Evolutionary conservation across 2,329 filamentous ascomycete species (phyloP).

Genomic region (Tolypocladium sp.): DNA sequence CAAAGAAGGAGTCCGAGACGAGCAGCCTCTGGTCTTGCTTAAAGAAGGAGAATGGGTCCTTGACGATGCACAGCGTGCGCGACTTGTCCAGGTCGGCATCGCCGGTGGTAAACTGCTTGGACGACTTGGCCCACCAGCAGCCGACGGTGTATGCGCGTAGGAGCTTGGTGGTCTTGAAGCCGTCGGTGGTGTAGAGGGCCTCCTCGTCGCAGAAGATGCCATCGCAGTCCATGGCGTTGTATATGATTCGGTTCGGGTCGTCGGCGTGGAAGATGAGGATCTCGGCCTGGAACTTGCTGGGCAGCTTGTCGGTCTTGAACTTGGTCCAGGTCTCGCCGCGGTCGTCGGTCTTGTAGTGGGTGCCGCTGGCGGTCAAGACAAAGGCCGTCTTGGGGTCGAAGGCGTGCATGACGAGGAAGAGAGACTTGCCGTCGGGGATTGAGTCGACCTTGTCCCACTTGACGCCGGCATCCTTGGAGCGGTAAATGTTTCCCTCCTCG

Average conservation of each 20-base stretch:
- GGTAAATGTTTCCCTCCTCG: slow-evolving; percentile 56
- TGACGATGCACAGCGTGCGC: slow-evolving; percentile 72
- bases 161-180: slow-evolving; percentile 62
- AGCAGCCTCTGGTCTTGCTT: slow-evolving; percentile 69
- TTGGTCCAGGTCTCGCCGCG: slow-evolving; percentile 71
- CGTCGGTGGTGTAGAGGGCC: slow-evolving; percentile 71
- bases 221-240: slow-evolving; percentile 65
- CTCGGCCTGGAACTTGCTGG: slow-evolving; percentile 40
- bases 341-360: slow-evolving; percentile 78
- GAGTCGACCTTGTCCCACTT: slow-evolving; percentile 61
- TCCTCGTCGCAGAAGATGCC: slow-evolving; percentile 55
- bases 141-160: slow-evolving; percentile 62
- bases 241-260: slow-evolving; percentile 78
- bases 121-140: slow-evolving; percentile 82
- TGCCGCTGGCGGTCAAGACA: slow-evolving; percentile 57
- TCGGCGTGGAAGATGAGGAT: slow-evolving; percentile 70
- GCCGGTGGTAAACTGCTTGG: slow-evolving; percentile 63
- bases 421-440: slow-evolving; percentile 53
- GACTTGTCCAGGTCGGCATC: slow-evolving; percentile 55
- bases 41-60: slow-evolving; percentile 60
- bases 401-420: slow-evolving; percentile 64
- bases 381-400: slow-evolving; percentile 74
- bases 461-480: slow-evolving; percentile 72
- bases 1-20: slow-evolving; percentile 79
- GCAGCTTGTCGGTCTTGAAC: slow-evolving; percentile 56